Conservation (phyloP, 139 green algal species). For the Chlorella sp. region DNA sequence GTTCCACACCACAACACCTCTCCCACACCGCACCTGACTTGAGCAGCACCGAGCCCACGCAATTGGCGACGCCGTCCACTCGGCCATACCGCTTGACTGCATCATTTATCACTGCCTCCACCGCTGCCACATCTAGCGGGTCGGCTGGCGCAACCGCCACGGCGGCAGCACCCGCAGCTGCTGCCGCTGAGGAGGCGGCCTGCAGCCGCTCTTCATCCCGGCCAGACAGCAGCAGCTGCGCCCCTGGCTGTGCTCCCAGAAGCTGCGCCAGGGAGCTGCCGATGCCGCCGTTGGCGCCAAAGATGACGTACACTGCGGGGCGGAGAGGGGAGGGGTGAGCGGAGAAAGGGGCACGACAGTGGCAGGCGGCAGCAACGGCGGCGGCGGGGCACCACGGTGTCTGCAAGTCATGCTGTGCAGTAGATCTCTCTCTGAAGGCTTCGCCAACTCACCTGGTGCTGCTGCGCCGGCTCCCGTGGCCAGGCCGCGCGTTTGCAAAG, state of each 20-base stretch:
- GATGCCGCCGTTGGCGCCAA: constrained; percentile 81
- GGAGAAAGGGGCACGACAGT: background rate
- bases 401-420: too few species aligned
- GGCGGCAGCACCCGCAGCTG: constrained; percentile 19
- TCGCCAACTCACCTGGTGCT: background rate
- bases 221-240: constrained; percentile 67
- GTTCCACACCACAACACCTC: too few species aligned
- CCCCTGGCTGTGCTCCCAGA: constrained; percentile 56
- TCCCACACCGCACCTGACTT: constrained; percentile 52
- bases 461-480: background rate
- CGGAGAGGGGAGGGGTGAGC: too few species aligned
- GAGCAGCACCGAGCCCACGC: constrained; percentile 78
- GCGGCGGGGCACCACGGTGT: background rate
- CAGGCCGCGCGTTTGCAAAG: background rate
- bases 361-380: background rate
- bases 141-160: constrained; percentile 14
- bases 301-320: constrained; percentile 81
- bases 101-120: constrained; percentile 55
- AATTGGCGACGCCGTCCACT: constrained; percentile 83
- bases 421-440: too few species aligned
- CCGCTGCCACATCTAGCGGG: constrained; percentile 25
- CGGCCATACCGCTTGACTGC: constrained; percentile 51
- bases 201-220: constrained; percentile 61
- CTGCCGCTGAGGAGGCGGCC: constrained; percentile 13
- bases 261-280: constrained; percentile 64